phyloP scores from a whole-genome alignment of 2,329 filamentous ascomycete species.

The Cyclaneusma minus region DNA sequence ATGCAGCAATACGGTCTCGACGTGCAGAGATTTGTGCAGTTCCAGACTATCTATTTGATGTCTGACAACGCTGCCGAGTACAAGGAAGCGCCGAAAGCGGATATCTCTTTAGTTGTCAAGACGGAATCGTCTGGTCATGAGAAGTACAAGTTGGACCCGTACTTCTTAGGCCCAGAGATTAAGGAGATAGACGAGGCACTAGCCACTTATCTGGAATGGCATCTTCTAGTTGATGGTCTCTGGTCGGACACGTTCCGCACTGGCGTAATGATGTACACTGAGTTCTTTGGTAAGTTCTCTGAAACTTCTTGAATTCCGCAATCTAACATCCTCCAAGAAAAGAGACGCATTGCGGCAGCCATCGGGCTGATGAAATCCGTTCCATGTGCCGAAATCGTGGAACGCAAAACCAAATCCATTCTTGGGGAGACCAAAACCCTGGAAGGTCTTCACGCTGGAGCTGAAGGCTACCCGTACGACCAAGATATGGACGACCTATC shows the following conservation, averaged over 20 bases:
- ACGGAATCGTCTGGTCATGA: slow-evolving; percentile 7
- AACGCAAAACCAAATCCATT: slow-evolving; percentile 20
- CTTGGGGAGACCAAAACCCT: slow-evolving; percentile 24
- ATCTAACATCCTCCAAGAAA: slow-evolving; percentile 19
- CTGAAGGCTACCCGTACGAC: slow-evolving; percentile 10
- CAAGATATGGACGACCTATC: slow-evolving; percentile 16
- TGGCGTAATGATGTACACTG: slow-evolving; percentile 62
- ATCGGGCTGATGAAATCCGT: slow-evolving; percentile 34
- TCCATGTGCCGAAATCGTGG: slow-evolving; percentile 25
- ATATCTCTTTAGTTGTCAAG: too few species aligned
- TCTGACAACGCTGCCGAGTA: slow-evolving; percentile 28
- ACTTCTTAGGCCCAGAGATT: slow-evolving; percentile 32
- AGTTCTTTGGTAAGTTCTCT: slow-evolving; percentile 61
- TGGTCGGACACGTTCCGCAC: slow-evolving; percentile 56
- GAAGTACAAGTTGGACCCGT: slow-evolving; percentile 14
- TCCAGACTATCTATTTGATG: slow-evolving; percentile 42
- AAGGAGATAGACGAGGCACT: slow-evolving; percentile 30
- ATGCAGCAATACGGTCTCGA: slow-evolving; percentile 65
- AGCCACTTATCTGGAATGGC: slow-evolving; percentile 75
- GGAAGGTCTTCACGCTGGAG: slow-evolving; percentile 1
- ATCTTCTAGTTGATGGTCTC: slow-evolving; percentile 55
- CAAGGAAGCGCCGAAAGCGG: slow-evolving; percentile 11
- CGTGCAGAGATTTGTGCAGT: slow-evolving; percentile 54
- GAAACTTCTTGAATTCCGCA: neutral
- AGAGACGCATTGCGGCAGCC: slow-evolving; percentile 33